A percentile compares a stretch with the other conserved stretches of the same genome.
Conservation (phyloP, 495 filamentous ascomycete species). For the Tuber aestivum region DNA sequence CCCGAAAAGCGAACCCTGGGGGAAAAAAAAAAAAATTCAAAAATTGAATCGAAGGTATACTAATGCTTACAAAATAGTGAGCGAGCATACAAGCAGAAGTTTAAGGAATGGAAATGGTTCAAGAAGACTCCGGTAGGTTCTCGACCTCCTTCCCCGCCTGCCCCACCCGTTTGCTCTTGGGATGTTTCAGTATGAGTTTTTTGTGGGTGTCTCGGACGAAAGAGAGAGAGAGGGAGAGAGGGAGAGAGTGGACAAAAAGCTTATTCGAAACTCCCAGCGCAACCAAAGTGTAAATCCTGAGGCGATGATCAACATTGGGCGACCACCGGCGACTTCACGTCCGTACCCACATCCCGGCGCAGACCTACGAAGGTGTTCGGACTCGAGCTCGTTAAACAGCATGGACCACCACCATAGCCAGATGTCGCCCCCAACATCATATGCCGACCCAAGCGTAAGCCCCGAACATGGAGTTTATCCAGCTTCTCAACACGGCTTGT, state of each 20-base stretch:
- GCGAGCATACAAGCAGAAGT: slow-evolving; percentile 42
- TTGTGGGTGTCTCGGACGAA: not conserved
- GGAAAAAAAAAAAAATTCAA: not conserved
- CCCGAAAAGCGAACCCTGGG: slow-evolving; percentile 4
- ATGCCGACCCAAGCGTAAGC: slow-evolving; percentile 28
- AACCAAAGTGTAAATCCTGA: slow-evolving; percentile 22
- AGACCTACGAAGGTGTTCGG: slow-evolving; percentile 26
- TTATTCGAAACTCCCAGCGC: slow-evolving; percentile 29
- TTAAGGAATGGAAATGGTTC: slow-evolving; percentile 43
- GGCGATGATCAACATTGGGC: slow-evolving; percentile 9
- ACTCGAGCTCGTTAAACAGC: slow-evolving; percentile 29
- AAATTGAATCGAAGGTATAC: slow-evolving; percentile 4
- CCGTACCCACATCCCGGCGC: slow-evolving; percentile 11
- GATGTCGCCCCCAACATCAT: slow-evolving; percentile 14
- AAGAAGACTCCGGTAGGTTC: slow-evolving; percentile 41
- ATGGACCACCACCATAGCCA: slow-evolving; percentile 28
- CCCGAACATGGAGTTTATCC: slow-evolving; percentile 26
- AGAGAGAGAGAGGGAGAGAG: not conserved
- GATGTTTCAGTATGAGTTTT: not conserved
- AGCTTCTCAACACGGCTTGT: slow-evolving; percentile 22
- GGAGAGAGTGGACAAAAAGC: slow-evolving; percentile 14
- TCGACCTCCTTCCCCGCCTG: not conserved
- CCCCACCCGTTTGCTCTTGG: not conserved
- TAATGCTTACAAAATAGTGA: slow-evolving; percentile 29
- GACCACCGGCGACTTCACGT: not conserved